Evolutionary conservation across 345 rosid species (phyloP), one percentile per base, ranked within the genome.

Genomic region (Brassica rapa): DNA sequence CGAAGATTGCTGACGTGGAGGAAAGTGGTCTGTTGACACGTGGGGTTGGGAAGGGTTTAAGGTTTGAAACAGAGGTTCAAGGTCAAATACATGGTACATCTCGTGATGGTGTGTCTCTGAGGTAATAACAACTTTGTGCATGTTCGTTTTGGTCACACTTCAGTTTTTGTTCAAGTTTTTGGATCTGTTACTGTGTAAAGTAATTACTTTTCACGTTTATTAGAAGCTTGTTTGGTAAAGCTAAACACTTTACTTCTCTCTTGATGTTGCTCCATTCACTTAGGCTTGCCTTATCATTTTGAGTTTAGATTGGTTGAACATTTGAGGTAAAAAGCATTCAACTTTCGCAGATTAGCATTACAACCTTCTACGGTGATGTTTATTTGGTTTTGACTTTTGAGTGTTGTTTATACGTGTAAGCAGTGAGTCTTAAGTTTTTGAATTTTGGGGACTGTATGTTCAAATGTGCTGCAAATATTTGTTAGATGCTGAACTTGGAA

Each of bases 1-100:
- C 81, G 5, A 84, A 79, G 55, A 63, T 35, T 25, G 72, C 65
- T 60, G 80, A 77, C 62, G 76, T 65, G 46, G 80, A 37, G 66
- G 74, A 35, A 62, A 73, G 25, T 0, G 65, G 62, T 67, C 78
- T 41, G 55, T 56, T 70, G 61, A 8, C 66, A 0, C 46, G 72
- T 64, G 75, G 70, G 51, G 43, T 70, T 57, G 9, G 65, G 1
- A 73, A 79, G 24, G 70, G 12, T 7, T 25, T 25, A 25, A 15
- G 12, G 24, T 12, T 8, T 0, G 72, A 55, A 9, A 55, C 46
- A 43, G 72, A 64, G 37, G 46, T 41, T 56, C 51, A 43, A 43
- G 51, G 51, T 41, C 49, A 1, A 9, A 10, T 11, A 12, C 53
- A 46, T 12, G 2, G 2, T 0, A 21, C 9, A 21, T 74, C 76